Base-by-base conservation (phyloP, 768 basidiomycete genomes). In the Lyophyllum semitale region DNA sequence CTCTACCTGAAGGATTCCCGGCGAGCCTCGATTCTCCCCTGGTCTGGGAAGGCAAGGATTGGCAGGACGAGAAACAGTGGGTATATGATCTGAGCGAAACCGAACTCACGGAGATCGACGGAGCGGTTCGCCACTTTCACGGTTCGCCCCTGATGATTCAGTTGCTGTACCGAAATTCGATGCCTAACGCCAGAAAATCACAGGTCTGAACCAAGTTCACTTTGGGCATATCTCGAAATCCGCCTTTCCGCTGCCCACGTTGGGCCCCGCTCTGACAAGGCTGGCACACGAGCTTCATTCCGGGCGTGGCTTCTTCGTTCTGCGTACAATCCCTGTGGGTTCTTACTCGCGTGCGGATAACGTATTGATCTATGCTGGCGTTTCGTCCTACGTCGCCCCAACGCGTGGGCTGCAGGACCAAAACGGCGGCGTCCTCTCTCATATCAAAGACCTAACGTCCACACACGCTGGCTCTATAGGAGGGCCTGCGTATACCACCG, bases 41-140 rank as follows among this genome's bases (percentile, higher is more conserved):
- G 8, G 76, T 76, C 18, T 78, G 76, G 76, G 73, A 78, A 63
- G 74, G 76, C 2, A 72, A 71, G 22, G 75, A 78, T 52, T 78
- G 71, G 70, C 68, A 66, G 23, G 66, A 68, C 40, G 73, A 76
- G 50, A 68, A 68, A 30, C 67, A 76, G 55, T 77, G 75, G 74
- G 75, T 74, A 4, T 74, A 71, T 54, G 63, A 68, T 1, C 65
- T 77, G 13, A 68, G 56, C 17, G 23, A 57, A 1, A 61, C 54
- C 6, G 66, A 77, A 27, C 60, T 77, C 17, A 60, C 67, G 30
- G 76, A 77, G 58, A 74, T 77, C 17, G 63, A 72, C 37, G 61
- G 62, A 17, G 76, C 74, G 7, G 59, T 76, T 18, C 63, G 62
- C 18, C 62, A 72, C 54, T 75, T 73, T 47, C 66, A 63, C 27